phyloP scores from a whole-genome alignment of 129 eudicot species.

The Tanacetum coccineum region DNA sequence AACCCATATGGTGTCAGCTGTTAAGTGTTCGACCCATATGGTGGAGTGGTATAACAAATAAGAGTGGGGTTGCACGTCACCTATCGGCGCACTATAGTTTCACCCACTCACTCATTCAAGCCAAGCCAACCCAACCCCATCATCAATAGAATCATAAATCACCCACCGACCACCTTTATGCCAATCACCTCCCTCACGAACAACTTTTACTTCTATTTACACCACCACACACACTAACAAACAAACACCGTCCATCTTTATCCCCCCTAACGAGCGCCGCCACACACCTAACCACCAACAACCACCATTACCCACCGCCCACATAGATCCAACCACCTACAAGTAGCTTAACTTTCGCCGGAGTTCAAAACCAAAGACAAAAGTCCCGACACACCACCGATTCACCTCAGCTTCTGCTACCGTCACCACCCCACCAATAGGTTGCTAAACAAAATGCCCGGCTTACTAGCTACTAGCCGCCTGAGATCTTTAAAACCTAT shows the following conservation, averaged over 20 bases:
- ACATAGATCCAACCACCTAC: neutral
- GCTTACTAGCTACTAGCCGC: too few relatives aligned
- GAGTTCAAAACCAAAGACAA: neutral
- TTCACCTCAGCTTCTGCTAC: neutral
- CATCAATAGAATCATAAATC: neutral
- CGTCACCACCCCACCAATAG: neutral
- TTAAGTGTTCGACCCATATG: too few relatives aligned
- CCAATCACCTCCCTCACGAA: constrained; percentile 21
- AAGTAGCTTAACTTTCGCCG: constrained; percentile 15
- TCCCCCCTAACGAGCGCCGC: too few relatives aligned
- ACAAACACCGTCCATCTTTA: too few relatives aligned
- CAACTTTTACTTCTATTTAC: constrained; percentile 7
- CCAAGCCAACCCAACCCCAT: too few relatives aligned
- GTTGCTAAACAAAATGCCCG: too few relatives aligned
- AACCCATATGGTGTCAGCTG: too few relatives aligned
- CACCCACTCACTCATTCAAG: too few relatives aligned
- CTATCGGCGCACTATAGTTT: too few relatives aligned
- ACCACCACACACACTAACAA: constrained; percentile 1
- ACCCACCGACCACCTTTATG: constrained; percentile 25
- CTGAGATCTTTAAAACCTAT: too few relatives aligned
- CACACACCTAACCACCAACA: neutral
- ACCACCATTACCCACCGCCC: neutral
- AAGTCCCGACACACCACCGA: neutral
- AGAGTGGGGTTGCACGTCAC: too few relatives aligned
- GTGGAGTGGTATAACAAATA: too few relatives aligned